Base-by-base conservation (phyloP, 768 basidiomycete genomes). In the Rhodotorula paludigena region DNA sequence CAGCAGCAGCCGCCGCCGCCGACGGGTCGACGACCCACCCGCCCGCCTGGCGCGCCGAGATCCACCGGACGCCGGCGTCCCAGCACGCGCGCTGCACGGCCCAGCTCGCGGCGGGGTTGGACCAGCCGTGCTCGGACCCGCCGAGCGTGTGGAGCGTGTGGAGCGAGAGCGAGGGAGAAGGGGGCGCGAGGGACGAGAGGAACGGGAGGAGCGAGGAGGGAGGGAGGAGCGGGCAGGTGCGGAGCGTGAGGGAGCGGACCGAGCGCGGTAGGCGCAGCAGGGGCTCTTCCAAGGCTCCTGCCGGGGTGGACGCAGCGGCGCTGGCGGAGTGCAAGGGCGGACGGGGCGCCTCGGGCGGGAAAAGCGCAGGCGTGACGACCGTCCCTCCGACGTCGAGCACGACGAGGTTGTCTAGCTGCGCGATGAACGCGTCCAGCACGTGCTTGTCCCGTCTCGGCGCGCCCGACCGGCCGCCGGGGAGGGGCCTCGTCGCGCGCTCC, bases 381-480 rank as follows among this genome's bases (percentile, higher is more conserved):
- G 42, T 42, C 1, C 66, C 66, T 8, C 66, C 66, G 33, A 68
- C 16, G 47, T 68, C 66, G 61, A 68, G 66, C 3, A 32, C 16
- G 9, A 2, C 4, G 20, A 67, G 55, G 3, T 16, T 0, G n/a
- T 15, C 18, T 41, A 57, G 41, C 25, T 10, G 33, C 21, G 61
- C n/a, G 36, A 63, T 49, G 61, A 68, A 63, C 0, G 23, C 30
- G 44, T 63, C 66, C 61, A 68, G 66, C 45, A 63, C 16, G 49
- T 63, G 45, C 23, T 28, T 47, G 20, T 20, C n/a, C 15, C 48
- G 18, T 52, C 32, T 8, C 18, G 35, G 25, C 3, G 14, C 14
- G 16, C 8, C 8, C 8, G 52, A 14, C 23, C 21, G 52, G 1
- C 35, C 15, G 30, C 30, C 32, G 8, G 20, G 49, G 32, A 3